Conservation (phyloP, 1,284 basidiomycete genomes). For the Ganoderma resinaceum region DNA sequence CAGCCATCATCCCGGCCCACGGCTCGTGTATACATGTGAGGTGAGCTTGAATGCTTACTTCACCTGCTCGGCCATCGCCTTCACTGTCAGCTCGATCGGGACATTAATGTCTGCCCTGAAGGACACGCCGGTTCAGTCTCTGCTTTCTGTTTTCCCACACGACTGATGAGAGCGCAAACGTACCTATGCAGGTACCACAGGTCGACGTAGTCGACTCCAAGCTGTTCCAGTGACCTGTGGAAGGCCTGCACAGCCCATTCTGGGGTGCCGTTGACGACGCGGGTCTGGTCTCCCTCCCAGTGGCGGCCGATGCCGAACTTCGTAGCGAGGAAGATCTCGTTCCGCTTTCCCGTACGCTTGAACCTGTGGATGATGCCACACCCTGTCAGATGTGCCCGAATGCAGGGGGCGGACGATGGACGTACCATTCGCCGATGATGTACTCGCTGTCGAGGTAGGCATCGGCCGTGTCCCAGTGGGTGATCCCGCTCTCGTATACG, state of each 20-base stretch:
- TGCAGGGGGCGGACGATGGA: too few relatives aligned
- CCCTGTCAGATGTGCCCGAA: too few relatives aligned
- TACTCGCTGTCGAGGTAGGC: slow-evolving; percentile 40
- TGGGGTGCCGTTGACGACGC: slow-evolving; percentile 40
- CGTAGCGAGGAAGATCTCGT: slow-evolving; percentile 53
- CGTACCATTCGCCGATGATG: slow-evolving; percentile 41
- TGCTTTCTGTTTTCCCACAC: not conserved
- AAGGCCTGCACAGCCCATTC: slow-evolving; percentile 45
- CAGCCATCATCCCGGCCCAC: not conserved
- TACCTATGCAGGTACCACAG: slow-evolving; percentile 38
- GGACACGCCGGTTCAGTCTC: not conserved
- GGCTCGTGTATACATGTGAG: not conserved
- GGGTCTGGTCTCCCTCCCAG: not conserved
- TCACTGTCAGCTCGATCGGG: slow-evolving; percentile 58
- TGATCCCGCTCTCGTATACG: slow-evolving; percentile 37
- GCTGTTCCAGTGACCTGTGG: slow-evolving; percentile 45
- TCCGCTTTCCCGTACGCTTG: slow-evolving; percentile 45
- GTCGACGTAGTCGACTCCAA: slow-evolving; percentile 55
- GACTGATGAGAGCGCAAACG: not conserved
- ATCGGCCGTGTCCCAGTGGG: slow-evolving; percentile 41
- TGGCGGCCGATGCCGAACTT: slow-evolving; percentile 51
- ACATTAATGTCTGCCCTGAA: slow-evolving; percentile 22
- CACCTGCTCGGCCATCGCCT: slow-evolving; percentile 60
- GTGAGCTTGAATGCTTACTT: slow-evolving; percentile 49
- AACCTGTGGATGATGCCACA: not conserved